phyloP scores from a whole-genome alignment of 2,329 filamentous ascomycete species.

The Aspergillus nomiae region DNA sequence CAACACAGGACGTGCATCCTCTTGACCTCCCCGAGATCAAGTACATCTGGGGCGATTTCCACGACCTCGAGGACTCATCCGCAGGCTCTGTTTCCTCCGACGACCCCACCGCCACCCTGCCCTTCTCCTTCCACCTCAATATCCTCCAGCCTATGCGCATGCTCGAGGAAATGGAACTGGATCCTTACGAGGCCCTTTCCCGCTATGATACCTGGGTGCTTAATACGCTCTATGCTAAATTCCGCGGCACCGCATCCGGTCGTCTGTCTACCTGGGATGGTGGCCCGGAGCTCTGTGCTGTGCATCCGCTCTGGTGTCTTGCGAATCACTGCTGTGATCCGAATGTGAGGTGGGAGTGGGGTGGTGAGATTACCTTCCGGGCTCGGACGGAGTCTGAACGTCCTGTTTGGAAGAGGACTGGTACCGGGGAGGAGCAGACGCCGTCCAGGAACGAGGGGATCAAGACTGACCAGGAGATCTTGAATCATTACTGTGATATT shows the following conservation, averaged over 20 bases:
- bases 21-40: constrained; percentile 62
- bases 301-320: constrained; percentile 94
- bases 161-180: constrained; percentile 64
- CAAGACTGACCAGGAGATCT: constrained; percentile 76
- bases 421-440: constrained; percentile 10
- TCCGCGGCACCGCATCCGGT: constrained; percentile 88
- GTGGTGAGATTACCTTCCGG: constrained; percentile 48
- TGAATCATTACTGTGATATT: constrained; percentile 95
- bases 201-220: constrained; percentile 62
- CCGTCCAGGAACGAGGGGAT: constrained; percentile 47
- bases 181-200: constrained; percentile 54
- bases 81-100: constrained; percentile 6
- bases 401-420: constrained; percentile 36
- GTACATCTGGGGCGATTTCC: constrained; percentile 68
- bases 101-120: constrained; percentile 49
- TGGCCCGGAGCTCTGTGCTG: constrained; percentile 85
- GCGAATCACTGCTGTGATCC: constrained; percentile 96
- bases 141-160: constrained; percentile 62
- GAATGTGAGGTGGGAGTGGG: constrained; percentile 94
- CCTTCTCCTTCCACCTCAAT: constrained; percentile 63
- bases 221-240: constrained; percentile 91
- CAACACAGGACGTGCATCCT: constrained; percentile 60
- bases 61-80: constrained; percentile 30
- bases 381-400: constrained; percentile 36
- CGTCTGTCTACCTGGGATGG: constrained; percentile 75